phyloP scores from a whole-genome alignment of 2,329 filamentous ascomycete species.

The Penicillium rolfsii region DNA sequence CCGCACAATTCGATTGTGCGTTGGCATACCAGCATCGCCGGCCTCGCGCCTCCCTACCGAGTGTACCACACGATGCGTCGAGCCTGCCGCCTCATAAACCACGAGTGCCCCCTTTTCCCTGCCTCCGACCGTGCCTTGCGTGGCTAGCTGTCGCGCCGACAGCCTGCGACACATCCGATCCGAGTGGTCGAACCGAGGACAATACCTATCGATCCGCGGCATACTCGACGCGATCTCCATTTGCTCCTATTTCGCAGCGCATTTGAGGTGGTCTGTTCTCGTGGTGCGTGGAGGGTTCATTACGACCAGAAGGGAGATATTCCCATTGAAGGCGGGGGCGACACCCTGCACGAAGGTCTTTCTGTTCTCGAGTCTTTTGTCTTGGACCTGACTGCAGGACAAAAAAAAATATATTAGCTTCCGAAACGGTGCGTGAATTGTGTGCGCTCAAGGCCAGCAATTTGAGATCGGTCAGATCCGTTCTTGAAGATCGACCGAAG shows the following conservation, averaged over 20 bases:
- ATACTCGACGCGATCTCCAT: constrained; percentile 21
- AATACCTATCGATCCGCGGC: background rate
- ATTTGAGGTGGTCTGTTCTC: background rate
- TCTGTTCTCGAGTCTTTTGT: background rate
- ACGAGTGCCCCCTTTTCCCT: constrained; percentile 27
- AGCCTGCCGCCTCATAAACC: constrained; percentile 20
- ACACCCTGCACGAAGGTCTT: background rate
- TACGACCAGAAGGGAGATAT: background rate
- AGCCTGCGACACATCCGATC: background rate
- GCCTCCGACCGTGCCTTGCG: constrained; percentile 29
- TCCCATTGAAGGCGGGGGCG: constrained; percentile 1
- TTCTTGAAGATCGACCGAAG: constrained; percentile 1
- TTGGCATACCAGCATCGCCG: constrained; percentile 21
- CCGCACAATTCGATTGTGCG: constrained; percentile 21
- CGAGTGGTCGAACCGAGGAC: constrained; percentile 2
- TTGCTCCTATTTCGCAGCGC: background rate
- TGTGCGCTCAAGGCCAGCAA: background rate
- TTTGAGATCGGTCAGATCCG: constrained; percentile 7
- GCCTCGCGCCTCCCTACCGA: constrained; percentile 6
- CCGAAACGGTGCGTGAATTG: background rate
- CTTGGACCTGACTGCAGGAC: background rate
- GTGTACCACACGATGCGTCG: constrained; percentile 39
- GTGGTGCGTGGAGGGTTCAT: background rate
- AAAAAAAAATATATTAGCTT: background rate
- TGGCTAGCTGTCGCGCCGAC: constrained; percentile 25